Base-by-base conservation (phyloP, 1,284 basidiomycete genomes). In the Tylopilus microsporus region DNA sequence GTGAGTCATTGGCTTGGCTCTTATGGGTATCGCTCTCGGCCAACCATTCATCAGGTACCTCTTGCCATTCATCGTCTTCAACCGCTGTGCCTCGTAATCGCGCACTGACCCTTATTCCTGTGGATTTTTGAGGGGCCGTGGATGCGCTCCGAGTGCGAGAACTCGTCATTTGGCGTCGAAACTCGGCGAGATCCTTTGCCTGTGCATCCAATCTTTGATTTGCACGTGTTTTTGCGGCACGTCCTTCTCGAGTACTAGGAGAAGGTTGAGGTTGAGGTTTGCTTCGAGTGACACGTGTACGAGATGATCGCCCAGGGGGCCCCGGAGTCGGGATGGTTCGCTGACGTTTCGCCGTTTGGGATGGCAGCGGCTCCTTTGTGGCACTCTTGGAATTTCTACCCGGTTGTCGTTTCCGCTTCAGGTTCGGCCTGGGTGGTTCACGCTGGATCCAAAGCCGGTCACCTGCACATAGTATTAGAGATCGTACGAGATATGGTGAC, bases 361-460 rank as follows among this genome's bases (percentile, higher is more conserved):
- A 63, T 59, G 49, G 71, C 49, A n/a, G 63, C 48, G 52, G 66
- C 62, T 53, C 36, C 68, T 61, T 71, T 13, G 42, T 36, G 11
- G 65, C 59, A 21, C 73, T 73, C 59, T 75, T 77, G 13, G 65
- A 59, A 30, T 66, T 61, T 43, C 59, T 55, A 32, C 59, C 55
- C 45, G 63, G 58, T 60, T 70, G 74, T 47, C 80, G 72, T 59
- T 89, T 90, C 63, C 86, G 82, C 66, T 90, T 89, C 32, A 79
- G 66, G 9, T 69, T 70, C 47, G 78, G 78, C 66, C 79, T 83
- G 0, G 86, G 87, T 12, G 75, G 80, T 41, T 78, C 76, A 30
- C 87, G 84, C 70, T 95, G 92, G 46, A 94, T 84, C 92, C 92
- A 96, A 19, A 95, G 79, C 19, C 93, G 87, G 67, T 94, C 89